phyloP scores from a whole-genome alignment of 257 asterid species.

The Solanum pinnatisectum region DNA sequence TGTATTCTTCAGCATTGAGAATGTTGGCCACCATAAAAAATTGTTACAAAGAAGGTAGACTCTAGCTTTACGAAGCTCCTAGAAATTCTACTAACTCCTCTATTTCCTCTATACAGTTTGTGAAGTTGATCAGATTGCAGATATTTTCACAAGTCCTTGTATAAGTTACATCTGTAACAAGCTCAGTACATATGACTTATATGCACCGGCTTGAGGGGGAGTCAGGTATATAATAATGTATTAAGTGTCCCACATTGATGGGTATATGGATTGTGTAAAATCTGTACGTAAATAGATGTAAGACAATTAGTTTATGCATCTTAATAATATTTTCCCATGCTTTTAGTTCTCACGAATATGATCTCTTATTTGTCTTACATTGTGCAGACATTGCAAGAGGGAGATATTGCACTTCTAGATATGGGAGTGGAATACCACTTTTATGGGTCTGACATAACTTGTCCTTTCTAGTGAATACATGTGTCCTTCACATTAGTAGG shows the following conservation, averaged over 20 bases:
- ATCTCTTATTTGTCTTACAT: neutral
- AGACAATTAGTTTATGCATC: neutral
- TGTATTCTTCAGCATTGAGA: no score
- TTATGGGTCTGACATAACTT: slow-evolving; percentile 95
- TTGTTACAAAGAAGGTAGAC: no score
- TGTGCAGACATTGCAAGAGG: slow-evolving; percentile 61
- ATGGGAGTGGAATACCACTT: slow-evolving; percentile 97
- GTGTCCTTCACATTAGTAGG: neutral
- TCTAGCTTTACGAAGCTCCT: no score
- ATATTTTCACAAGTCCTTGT: neutral
- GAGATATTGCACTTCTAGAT: slow-evolving; percentile 90
- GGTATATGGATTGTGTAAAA: neutral
- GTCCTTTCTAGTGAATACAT: slow-evolving; percentile 73
- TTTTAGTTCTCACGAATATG: neutral
- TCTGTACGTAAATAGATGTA: neutral
- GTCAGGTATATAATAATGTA: neutral
- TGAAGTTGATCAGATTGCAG: neutral
- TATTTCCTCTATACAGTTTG: neutral
- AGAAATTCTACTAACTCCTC: no score
- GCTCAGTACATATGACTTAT: no score
- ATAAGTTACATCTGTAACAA: no score
- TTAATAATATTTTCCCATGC: no score
- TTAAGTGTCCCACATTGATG: neutral
- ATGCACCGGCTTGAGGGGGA: neutral
- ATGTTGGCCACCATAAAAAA: no score